A percentile compares a stretch with the other conserved stretches of the same genome.
These are phyloP conservation scores for Lentinula edodes DNA, from an alignment of 768 basidiomycete species.

Conservation along the genomic window DNA sequence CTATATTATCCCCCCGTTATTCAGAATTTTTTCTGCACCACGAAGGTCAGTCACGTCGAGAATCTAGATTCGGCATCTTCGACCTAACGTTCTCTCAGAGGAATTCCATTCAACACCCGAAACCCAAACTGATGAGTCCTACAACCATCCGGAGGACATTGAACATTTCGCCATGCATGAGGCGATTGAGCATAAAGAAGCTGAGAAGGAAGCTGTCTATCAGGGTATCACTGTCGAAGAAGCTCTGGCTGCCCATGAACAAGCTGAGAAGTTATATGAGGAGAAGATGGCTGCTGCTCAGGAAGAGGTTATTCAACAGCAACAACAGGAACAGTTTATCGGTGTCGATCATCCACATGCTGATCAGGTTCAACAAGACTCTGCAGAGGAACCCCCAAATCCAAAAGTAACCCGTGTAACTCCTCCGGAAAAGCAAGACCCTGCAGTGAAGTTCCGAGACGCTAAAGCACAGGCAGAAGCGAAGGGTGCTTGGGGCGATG, in stretches of 20 bases:
- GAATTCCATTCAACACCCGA: constrained; percentile 94
- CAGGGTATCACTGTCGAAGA: constrained; percentile 80
- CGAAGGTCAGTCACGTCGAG: constrained; percentile 57
- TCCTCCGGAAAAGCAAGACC: constrained; percentile 70
- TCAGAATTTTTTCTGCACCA: constrained; percentile 94
- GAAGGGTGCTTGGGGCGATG: constrained; percentile 68
- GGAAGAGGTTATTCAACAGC: constrained; percentile 9
- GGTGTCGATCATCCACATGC: constrained; percentile 28
- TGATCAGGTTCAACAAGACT: constrained; percentile 21
- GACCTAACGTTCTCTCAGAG: constrained; percentile 38
- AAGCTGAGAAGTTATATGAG: constrained; percentile 7
- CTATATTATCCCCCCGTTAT: not conserved
- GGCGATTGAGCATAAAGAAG: constrained; percentile 77
- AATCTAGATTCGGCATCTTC: not conserved
- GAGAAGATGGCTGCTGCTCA: constrained; percentile 10
- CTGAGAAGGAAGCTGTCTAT: constrained; percentile 75
- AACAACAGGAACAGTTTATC: constrained; percentile 12
- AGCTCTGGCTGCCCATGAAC: constrained; percentile 49
- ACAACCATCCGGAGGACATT: constrained; percentile 87
- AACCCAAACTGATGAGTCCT: constrained; percentile 94
- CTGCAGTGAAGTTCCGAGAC: constrained; percentile 51
- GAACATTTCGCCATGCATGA: constrained; percentile 93
- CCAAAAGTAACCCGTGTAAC: constrained; percentile 51
- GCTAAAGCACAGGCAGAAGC: constrained; percentile 46
- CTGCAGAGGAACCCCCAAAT: constrained; percentile 24